phyloP scores from a whole-genome alignment of 371 early-diverging fungal species.

The Lichtheimia hyalospora region DNA sequence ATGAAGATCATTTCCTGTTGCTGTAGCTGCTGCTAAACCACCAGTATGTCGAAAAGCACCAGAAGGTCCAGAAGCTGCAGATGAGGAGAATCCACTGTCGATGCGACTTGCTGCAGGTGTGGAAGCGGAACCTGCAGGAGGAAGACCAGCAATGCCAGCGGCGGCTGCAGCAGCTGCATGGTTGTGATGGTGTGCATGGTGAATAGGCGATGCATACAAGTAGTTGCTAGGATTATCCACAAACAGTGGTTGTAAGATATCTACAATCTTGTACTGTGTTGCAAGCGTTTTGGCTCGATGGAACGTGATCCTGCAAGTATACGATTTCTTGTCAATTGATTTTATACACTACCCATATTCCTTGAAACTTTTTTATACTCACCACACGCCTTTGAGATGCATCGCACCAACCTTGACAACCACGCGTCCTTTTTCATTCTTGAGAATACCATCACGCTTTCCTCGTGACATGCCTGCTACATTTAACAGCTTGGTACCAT shows the following conservation, averaged over 20 bases:
- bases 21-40: neutral
- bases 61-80: neutral
- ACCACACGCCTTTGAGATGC: constrained; percentile 89
- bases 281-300: constrained; percentile 71
- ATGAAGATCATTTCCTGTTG: too few species aligned
- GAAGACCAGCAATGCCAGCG: constrained; percentile 8
- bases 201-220: constrained; percentile 27
- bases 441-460: constrained; percentile 83
- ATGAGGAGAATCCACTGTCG: constrained; percentile 11
- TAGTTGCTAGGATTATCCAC: constrained; percentile 67
- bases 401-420: constrained; percentile 89
- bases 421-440: constrained; percentile 80
- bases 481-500: constrained; percentile 85
- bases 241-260: constrained; percentile 73
- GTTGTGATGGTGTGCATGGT: constrained; percentile 12
- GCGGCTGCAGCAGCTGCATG: constrained; percentile 9
- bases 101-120: constrained; percentile 13
- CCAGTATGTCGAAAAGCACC: constrained; percentile 11
- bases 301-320: constrained; percentile 61
- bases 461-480: constrained; percentile 87
- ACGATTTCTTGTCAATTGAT: too few species aligned
- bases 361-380: constrained; percentile 18
- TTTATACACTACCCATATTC: too few species aligned
- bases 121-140: constrained; percentile 8
- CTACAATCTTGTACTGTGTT: constrained; percentile 66